Percentiles rank a stretch among this genome's conserved stretches.
These are phyloP conservation scores for Canavalia gladiata DNA, from an alignment of 306 rosid species.

Conservation along the genomic window DNA sequence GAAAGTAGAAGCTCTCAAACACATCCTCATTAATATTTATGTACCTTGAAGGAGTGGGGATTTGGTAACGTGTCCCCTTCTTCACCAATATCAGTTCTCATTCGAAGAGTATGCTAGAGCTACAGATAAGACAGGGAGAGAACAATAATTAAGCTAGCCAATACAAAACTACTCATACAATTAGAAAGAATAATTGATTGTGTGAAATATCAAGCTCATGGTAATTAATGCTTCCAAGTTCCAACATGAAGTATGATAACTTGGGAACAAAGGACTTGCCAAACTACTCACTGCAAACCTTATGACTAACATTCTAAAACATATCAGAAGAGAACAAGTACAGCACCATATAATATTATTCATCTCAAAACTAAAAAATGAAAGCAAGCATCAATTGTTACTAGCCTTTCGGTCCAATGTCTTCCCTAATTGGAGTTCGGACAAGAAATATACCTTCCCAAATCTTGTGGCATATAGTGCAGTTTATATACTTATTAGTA, in stretches of 20 bases:
- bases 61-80: constrained; percentile 51
- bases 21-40: constrained; percentile 28
- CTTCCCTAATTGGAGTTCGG: too few relatives aligned
- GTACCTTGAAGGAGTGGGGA: constrained; percentile 74
- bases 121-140: constrained; percentile 45
- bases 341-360: not conserved
- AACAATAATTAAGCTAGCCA: constrained; percentile 44
- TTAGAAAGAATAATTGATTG: not conserved
- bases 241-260: not conserved
- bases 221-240: not conserved
- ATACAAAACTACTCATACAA: constrained; percentile 22
- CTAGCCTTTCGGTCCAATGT: too few relatives aligned
- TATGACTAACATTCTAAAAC: not conserved
- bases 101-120: constrained; percentile 55
- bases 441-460: too few relatives aligned
- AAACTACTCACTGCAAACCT: not conserved
- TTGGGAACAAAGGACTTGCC: not conserved
- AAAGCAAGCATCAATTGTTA: not conserved
- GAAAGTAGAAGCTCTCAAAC: constrained; percentile 17
- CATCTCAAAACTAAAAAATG: constrained; percentile 23
- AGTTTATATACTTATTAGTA: too few relatives aligned
- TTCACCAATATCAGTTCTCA: constrained; percentile 75
- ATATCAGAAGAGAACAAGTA: not conserved
- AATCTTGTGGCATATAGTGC: too few relatives aligned
- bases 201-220: not conserved